A percentile compares a stretch with the other conserved stretches of the same genome.
phyloP scores from a whole-genome alignment of 177 flowering plant genomes.

The Vitis hybrid region DNA sequence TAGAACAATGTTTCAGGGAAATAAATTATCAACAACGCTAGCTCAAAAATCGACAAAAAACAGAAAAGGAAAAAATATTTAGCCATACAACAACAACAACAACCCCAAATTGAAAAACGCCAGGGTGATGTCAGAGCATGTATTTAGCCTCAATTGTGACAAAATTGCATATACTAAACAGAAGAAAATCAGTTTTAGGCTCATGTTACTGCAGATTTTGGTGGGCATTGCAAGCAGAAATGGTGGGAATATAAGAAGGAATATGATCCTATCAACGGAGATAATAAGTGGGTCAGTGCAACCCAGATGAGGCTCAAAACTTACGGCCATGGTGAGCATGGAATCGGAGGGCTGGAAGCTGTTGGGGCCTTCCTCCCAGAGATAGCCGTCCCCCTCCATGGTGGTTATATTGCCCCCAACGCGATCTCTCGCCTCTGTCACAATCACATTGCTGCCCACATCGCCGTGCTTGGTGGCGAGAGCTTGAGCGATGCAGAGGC shows the following conservation, averaged over 20 bases:
- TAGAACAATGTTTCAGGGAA: not conserved
- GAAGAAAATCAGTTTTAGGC: too few relatives aligned
- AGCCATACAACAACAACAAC: too few relatives aligned
- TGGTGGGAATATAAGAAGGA: too few relatives aligned
- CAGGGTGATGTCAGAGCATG: too few relatives aligned
- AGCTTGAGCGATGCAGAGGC: constrained; percentile 92
- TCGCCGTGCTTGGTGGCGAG: constrained; percentile 62
- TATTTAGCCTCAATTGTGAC: too few relatives aligned
- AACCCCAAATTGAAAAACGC: too few relatives aligned
- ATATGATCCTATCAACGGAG: too few relatives aligned
- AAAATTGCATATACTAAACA: too few relatives aligned
- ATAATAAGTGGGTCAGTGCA: not conserved
- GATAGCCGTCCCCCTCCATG: constrained; percentile 72
- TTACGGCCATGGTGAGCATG: constrained; percentile 66
- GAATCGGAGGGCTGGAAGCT: constrained; percentile 95
- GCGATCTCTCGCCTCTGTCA: constrained; percentile 82
- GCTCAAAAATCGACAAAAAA: not conserved
- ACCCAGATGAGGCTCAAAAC: not conserved
- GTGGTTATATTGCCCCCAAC: constrained; percentile 92
- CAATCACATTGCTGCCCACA: constrained; percentile 45
- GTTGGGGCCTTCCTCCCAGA: constrained; percentile 98
- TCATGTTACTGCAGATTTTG: too few relatives aligned
- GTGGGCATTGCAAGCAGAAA: too few relatives aligned
- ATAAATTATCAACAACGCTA: not conserved
- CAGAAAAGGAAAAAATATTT: too few relatives aligned